Base-by-base conservation (phyloP, 345 rosid genomes). In the Salix arbutifolia region DNA sequence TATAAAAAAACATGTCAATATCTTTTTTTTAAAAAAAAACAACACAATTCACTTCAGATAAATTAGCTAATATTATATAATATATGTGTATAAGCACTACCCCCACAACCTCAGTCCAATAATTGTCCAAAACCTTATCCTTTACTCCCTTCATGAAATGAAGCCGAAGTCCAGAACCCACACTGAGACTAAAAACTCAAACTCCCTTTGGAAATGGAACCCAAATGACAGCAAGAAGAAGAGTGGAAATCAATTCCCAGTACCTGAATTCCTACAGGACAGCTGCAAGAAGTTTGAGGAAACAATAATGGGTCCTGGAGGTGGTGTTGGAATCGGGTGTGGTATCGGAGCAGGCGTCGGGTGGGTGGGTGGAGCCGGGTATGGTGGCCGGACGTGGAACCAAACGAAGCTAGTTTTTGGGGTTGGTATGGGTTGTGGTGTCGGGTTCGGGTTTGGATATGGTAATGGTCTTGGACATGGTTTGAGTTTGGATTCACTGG, bases 401-500 rank as follows among this genome's bases (percentile, higher is more conserved):
- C 86, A 84, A 23, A 8, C 68, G 31, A 85, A 79, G 69, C 64
- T 85, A 73, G 89, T 74, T 2, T 82, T 85, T 70, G 91, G 91
- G 26, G 44, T 85, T 25, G 91, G 91, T 1, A 67, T 82, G 67
- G 90, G 93, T 46, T 90, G 93, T 23, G 91, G 91, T 8, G 28
- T 85, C 17, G 93, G 93, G 8, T 28, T 89, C 2, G 91, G 90
- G 33, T 83, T 88, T 23, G 91, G 89, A 14, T 86, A 76, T 28
- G 93, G 93, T 40, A 79, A 81, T 70, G 93, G 93, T 14, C 46
- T 90, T 69, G 93, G 93, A 16, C 82, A 84, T 76, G 93, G 90
- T 18, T 48, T 44, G 46, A 81, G 84, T 71, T 80, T 80, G 61
- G 91, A 83, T 25, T 74, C 86, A 18, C 23, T 80, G 14, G 30